Base-by-base conservation (phyloP, 1,139 yeast genomes). In the Pichia sp. region DNA sequence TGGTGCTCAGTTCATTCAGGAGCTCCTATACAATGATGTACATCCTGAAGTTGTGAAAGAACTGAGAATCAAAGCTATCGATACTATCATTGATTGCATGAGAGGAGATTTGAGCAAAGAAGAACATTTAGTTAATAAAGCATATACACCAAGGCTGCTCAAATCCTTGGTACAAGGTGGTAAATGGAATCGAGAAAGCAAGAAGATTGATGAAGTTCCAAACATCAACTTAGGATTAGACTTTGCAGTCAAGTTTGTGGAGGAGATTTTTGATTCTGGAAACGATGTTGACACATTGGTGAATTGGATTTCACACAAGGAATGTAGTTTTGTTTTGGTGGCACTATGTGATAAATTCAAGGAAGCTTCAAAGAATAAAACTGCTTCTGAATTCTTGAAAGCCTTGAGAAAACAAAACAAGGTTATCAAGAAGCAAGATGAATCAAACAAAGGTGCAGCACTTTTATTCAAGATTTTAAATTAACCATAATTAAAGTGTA, bases 101-200 rank as follows among this genome's bases (percentile, higher is more conserved):
- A 72, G 75, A 52, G 91, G 91, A 31, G 85, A 83, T 46, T 71
- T 84, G n/a, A 49, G 62, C 2, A 77, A 74, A 31, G 84, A 79
- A 53, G 79, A 74, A 38, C 91, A 81, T 55, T 69, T 84, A 44
- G 69, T 84, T 45, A 74, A 78, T 54, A 76, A 78, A 56, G 84
- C 94, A 44, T 82, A 82, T 58, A 73, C 85, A 20, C 74, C 88
- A 7, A 79, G 97, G 66, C 68, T 84, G 33, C 66, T 89, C 51
- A 83, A 88, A 61, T 69, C 85, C 4, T 68, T 89, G 55, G 81
- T 86, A 48, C 95, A 86, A 62, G 93, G 95, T 62, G 84, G 89
- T 60, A 77, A 74, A 56, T 88, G 88, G 75, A 69, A 77, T 52
- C 74, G 72, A 55, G 76, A 75, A 56, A 74, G 76, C 49, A 72